phyloP scores from a whole-genome alignment of 208 protist species.

The Wallacemonas collosoma region DNA sequence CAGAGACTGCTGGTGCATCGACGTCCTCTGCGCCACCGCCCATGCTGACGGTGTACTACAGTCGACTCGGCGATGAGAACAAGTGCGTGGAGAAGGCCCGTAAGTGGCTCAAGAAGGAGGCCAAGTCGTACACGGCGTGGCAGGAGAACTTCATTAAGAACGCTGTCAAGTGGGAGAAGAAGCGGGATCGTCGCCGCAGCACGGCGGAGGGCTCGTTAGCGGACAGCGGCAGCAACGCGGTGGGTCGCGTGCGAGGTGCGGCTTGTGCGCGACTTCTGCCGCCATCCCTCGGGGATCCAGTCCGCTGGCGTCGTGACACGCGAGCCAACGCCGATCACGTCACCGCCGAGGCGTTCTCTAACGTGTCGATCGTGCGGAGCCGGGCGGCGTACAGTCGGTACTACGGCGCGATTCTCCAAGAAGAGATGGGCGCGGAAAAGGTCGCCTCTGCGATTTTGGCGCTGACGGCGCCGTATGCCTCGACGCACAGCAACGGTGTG shows the following conservation, averaged over 20 bases:
- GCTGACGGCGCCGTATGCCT: conserved; percentile 33
- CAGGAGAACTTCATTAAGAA: conserved; percentile 29
- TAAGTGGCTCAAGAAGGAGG: conserved; percentile 55
- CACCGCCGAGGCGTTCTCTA: conserved; percentile 1
- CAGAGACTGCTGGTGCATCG: neutral
- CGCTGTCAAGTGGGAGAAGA: conserved; percentile 25
- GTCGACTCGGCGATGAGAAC: conserved; percentile 51
- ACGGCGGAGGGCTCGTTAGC: neutral
- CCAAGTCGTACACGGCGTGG: conserved; percentile 44
- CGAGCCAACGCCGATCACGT: neutral
- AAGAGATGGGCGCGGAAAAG: neutral
- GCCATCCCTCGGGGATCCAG: conserved; percentile 50
- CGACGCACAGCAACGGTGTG: conserved; percentile 32
- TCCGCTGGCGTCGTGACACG: conserved; percentile 48
- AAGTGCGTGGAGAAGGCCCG: conserved; percentile 46
- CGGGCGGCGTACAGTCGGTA: conserved; percentile 4
- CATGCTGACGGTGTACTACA: conserved; percentile 69
- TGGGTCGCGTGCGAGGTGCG: neutral
- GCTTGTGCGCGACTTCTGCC: conserved; percentile 31
- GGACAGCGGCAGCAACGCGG: neutral
- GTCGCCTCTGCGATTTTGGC: neutral
- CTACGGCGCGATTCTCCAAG: neutral
- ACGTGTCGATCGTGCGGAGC: conserved; percentile 5
- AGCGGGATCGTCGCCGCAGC: neutral
- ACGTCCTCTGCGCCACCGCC: conserved; percentile 16